These are phyloP conservation scores for Hypoxylon sp. DNA, from an alignment of 2,329 filamentous ascomycete species.

Conservation along the genomic window DNA sequence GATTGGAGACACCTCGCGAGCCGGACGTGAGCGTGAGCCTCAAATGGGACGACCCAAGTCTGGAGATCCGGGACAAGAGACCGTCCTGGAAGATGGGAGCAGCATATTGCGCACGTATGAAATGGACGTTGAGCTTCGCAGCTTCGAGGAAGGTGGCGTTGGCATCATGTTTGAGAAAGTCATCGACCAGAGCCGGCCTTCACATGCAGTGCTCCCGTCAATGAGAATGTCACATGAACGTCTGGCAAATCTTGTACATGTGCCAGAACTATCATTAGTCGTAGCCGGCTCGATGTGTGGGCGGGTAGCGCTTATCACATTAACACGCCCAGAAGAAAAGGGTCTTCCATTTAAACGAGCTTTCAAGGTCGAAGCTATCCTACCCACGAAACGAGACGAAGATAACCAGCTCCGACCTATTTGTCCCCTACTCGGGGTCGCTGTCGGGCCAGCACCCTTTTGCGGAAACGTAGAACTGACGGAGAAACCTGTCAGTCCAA, in stretches of 20 bases:
- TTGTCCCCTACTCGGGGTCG: conserved; percentile 76
- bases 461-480: conserved; percentile 50
- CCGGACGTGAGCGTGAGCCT: conserved; percentile 16
- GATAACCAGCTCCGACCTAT: conserved; percentile 58
- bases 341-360: conserved; percentile 56
- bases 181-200: conserved; percentile 45
- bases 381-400: conserved; percentile 66
- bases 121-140: conserved; percentile 64
- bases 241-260: conserved; percentile 73
- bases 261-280: conserved; percentile 79
- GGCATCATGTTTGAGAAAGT: conserved; percentile 55
- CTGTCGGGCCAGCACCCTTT: conserved; percentile 74
- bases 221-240: conserved; percentile 59
- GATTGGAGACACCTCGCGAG: background rate
- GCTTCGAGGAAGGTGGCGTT: conserved; percentile 47
- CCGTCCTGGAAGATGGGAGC: conserved; percentile 39
- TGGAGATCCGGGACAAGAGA: conserved; percentile 6
- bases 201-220: conserved; percentile 53
- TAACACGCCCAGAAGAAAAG: conserved; percentile 64
- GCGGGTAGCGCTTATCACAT: conserved; percentile 71
- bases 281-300: conserved; percentile 77
- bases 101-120: conserved; percentile 65
- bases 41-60: background rate
- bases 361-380: conserved; percentile 68
- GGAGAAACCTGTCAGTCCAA: conserved; percentile 52